Evolutionary conservation across 495 filamentous ascomycete species (phyloP).

Genomic region (Geoglossum glabrum): DNA sequence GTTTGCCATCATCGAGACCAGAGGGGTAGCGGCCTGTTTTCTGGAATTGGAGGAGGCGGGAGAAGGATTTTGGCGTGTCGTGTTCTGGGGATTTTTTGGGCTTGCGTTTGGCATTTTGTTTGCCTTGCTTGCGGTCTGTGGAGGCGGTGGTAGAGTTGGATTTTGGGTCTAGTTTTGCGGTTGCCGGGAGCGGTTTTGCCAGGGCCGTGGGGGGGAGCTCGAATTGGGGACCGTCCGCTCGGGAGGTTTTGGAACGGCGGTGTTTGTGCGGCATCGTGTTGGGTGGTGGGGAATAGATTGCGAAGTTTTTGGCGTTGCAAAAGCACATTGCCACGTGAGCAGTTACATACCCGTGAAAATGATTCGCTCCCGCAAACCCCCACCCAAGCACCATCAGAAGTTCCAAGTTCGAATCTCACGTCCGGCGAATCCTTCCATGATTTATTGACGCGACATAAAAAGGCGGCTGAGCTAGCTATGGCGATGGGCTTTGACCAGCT

Average conservation of each 20-base stretch:
- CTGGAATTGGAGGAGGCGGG: not conserved
- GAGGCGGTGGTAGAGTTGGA: not conserved
- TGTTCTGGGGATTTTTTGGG: not conserved
- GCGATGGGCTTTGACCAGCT: conserved; percentile 44
- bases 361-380: not conserved
- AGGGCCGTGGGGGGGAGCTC: conserved; percentile 1
- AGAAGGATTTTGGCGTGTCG: conserved; percentile 7
- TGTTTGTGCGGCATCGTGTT: conserved; percentile 7
- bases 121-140: not conserved
- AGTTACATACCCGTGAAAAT: not conserved
- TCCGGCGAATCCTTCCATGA: not conserved
- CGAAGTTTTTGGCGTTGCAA: not conserved
- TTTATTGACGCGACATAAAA: not conserved
- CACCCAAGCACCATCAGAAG: not conserved
- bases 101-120: not conserved
- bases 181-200: conserved; percentile 1
- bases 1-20: not conserved
- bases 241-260: not conserved
- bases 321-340: not conserved
- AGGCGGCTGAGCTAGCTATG: conserved; percentile 25
- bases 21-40: not conserved
- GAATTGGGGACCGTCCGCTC: not conserved
- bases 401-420: not conserved
- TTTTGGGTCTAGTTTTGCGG: not conserved
- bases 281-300: not conserved